Evolutionary conservation across 306 rosid species (phyloP), one percentile per base, ranked within the genome.

Genomic region (Luffa acutangula): DNA sequence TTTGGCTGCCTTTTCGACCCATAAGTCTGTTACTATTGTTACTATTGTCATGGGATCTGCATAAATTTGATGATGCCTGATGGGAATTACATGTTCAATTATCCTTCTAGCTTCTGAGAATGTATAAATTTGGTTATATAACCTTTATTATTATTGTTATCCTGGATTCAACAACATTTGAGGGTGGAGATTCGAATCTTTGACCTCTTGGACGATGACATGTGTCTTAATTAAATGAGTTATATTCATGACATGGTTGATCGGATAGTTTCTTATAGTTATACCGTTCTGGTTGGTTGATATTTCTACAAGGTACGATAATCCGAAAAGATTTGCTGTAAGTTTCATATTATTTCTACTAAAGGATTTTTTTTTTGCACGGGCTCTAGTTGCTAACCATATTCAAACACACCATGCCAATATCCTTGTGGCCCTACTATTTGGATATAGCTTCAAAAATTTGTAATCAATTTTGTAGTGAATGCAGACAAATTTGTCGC

Each of bases 391-490:
- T 7, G 59, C 58, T 48, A 59, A 46, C n/a, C 20, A 46, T 48
- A 31, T 72, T 73, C 58, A 73, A 48, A 3, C 20, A n/a, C n/a
- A 9, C 13, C 39, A 12, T 48, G 59, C 43, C 43, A 31, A 43
- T 33, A 48, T 14, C 42, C 43, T 46, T 49, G 59, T 31, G 42
- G 42, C 58, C 21, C 42, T 6, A 13, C 41, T 25, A 21, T 11
- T 18, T 43, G 42, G 77, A 48, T 25, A 48, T 49, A 73, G 37
- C 53, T 11, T 43, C 36, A 9, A 69, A 43, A 69, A 25, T 3
- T 31, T 73, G 41, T 73, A 69, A 48, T 48, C 77, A 73, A 48
- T 73, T 73, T 73, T 73, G 77, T 73, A 18, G 75, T 25, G 25
- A 48, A 73, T 7, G 42, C 77, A 21, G 11, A 12, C 76, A 21